Percentiles rank a stretch among this genome's conserved stretches.
These are phyloP conservation scores for Ascocoryne sarcoides DNA, from an alignment of 2,329 filamentous ascomycete genomes.

Conservation along the genomic window DNA sequence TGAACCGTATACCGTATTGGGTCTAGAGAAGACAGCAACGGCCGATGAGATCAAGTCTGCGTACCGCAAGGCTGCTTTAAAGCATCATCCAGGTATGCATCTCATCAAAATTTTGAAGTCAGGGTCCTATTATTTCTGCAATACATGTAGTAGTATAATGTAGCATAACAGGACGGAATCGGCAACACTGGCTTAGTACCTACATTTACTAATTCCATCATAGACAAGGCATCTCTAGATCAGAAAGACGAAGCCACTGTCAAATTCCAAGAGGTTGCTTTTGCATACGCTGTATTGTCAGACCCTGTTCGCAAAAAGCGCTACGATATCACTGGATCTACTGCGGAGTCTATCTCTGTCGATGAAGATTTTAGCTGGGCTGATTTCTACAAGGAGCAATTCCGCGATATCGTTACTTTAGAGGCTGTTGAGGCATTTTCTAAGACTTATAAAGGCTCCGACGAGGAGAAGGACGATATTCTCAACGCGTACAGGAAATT, in stretches of 20 bases:
- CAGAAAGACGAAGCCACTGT: conserved; percentile 65
- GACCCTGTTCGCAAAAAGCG: conserved; percentile 70
- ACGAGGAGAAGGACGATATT: conserved; percentile 74
- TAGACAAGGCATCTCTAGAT: conserved; percentile 67
- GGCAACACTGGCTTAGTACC: no score
- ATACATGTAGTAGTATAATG: not conserved
- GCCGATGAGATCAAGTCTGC: conserved; percentile 77
- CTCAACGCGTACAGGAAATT: conserved; percentile 64
- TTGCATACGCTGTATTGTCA: conserved; percentile 89
- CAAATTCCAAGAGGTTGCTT: conserved; percentile 83
- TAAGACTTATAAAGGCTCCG: conserved; percentile 71
- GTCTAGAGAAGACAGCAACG: conserved; percentile 61
- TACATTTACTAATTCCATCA: not conserved
- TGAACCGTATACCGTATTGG: conserved; percentile 74
- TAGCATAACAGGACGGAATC: not conserved
- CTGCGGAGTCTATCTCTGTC: conserved; percentile 70
- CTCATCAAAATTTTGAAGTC: not conserved
- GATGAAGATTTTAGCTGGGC: conserved; percentile 80
- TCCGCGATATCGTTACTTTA: conserved; percentile 63
- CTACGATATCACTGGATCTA: conserved; percentile 87
- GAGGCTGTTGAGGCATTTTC: conserved; percentile 71
- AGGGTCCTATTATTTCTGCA: conserved; percentile 2
- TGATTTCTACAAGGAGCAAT: conserved; percentile 82
- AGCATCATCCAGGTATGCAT: conserved; percentile 70
- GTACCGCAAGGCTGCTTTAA: conserved; percentile 85